Evolutionary conservation across 2,329 filamentous ascomycete species (phyloP).

Genomic region (Davidsoniella australis): DNA sequence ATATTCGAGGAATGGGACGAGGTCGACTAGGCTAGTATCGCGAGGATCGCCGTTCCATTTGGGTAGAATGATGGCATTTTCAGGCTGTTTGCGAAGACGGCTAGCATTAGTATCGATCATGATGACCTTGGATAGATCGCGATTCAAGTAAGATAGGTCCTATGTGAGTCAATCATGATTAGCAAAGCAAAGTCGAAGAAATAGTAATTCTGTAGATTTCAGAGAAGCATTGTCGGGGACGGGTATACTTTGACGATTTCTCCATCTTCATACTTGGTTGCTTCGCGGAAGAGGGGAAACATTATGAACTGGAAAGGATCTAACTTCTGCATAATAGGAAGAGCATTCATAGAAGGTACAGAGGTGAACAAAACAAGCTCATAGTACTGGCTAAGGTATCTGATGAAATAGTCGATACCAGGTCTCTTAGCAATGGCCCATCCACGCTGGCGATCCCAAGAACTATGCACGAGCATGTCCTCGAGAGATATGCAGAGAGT

Average conservation of each 20-base stretch:
- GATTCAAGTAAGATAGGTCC: slow-evolving; percentile 96
- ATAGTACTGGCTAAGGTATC: slow-evolving; percentile 94
- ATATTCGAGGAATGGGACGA: slow-evolving; percentile 96
- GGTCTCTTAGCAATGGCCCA: slow-evolving; percentile 93
- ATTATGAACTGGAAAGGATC: slow-evolving; percentile 91
- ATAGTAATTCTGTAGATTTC: background rate
- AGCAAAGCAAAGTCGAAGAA: background rate
- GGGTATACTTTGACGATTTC: slow-evolving; percentile 80
- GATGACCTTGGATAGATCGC: slow-evolving; percentile 86
- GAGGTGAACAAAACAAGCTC: slow-evolving; percentile 92
- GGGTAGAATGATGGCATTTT: slow-evolving; percentile 82
- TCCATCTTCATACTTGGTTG: slow-evolving; percentile 91
- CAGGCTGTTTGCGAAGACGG: slow-evolving; percentile 80
- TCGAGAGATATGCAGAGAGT: slow-evolving; percentile 86
- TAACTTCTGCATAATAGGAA: slow-evolving; percentile 79
- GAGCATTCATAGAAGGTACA: slow-evolving; percentile 66
- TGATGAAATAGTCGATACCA: slow-evolving; percentile 90
- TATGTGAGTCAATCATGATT: slow-evolving; percentile 21
- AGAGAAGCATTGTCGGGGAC: background rate
- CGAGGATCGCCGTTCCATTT: slow-evolving; percentile 75
- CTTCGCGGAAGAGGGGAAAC: slow-evolving; percentile 88
- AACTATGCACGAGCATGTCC: slow-evolving; percentile 83
- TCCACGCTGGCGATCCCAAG: slow-evolving; percentile 85
- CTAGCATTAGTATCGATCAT: slow-evolving; percentile 74
- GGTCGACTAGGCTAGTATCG: slow-evolving; percentile 70